Evolutionary conservation across 2,329 filamentous ascomycete genomes (phyloP).

Genomic region (Didymella arachidicola): DNA sequence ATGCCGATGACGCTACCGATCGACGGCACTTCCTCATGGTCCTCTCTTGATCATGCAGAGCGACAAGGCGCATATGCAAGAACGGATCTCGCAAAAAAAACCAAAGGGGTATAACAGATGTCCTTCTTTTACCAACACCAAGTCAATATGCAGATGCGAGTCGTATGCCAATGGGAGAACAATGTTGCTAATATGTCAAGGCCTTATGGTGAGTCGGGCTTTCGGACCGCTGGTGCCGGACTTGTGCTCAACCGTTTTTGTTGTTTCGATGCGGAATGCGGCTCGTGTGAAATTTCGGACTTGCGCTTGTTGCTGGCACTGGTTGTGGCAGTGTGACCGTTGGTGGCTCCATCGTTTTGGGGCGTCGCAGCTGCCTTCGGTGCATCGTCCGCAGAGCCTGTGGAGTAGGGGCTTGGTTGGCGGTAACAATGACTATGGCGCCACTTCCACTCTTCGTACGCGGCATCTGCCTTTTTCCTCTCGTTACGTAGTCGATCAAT

Average conservation of each 20-base stretch:
- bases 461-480: conserved; percentile 28
- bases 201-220: conserved; percentile 24
- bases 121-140: conserved; percentile 28
- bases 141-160: conserved; percentile 31
- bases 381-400: conserved; percentile 15
- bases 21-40: background rate
- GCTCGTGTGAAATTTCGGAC: conserved; percentile 25
- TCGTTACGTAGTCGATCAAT: conserved; percentile 30
- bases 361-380: conserved; percentile 6
- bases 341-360: conserved; percentile 5
- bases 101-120: conserved; percentile 32
- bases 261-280: conserved; percentile 22
- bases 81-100: conserved; percentile 9
- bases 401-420: conserved; percentile 8
- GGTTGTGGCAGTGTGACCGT: conserved; percentile 8
- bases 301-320: conserved; percentile 30
- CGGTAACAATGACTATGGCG: conserved; percentile 19
- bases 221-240: conserved; percentile 25
- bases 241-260: conserved; percentile 21
- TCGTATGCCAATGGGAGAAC: conserved; percentile 14
- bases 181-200: conserved; percentile 4
- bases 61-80: background rate
- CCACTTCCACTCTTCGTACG: conserved; percentile 28
- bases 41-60: background rate
- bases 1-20: background rate